A percentile compares a stretch with the other conserved stretches of the same genome.
phyloP scores from a whole-genome alignment of 352 stramenopile genomes.

The Phytophthora pseudosyringae region DNA sequence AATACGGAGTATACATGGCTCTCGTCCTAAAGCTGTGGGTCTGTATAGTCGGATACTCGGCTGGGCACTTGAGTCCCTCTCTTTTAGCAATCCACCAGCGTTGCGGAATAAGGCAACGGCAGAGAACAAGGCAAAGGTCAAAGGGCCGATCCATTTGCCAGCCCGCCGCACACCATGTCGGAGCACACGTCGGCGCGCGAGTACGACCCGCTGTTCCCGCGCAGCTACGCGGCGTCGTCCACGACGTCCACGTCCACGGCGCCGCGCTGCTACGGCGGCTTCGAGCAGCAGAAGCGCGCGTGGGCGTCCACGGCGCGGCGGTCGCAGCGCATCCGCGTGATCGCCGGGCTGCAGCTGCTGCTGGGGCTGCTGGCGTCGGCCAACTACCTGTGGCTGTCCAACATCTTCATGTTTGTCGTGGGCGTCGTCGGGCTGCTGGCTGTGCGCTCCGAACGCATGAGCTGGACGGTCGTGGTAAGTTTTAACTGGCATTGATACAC shows the following conservation, averaged over 20 bases:
- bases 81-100: too few relatives aligned
- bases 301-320: slow-evolving; percentile 69
- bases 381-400: slow-evolving; percentile 82
- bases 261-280: slow-evolving; percentile 65
- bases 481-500: not conserved
- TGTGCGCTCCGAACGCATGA: slow-evolving; percentile 79
- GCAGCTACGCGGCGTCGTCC: slow-evolving; percentile 42
- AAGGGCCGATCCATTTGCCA: too few relatives aligned
- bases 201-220: slow-evolving; percentile 46
- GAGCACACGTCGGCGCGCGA: slow-evolving; percentile 31
- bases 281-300: slow-evolving; percentile 81
- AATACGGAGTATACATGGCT: too few relatives aligned
- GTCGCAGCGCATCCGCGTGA: slow-evolving; percentile 70
- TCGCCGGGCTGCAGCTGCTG: slow-evolving; percentile 66
- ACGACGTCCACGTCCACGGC: slow-evolving; percentile 45
- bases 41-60: too few relatives aligned
- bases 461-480: slow-evolving; percentile 79
- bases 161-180: slow-evolving; percentile 12
- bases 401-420: slow-evolving; percentile 77
- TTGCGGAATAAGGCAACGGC: too few relatives aligned
- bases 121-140: too few relatives aligned
- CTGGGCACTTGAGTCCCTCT: too few relatives aligned
- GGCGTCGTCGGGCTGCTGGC: slow-evolving; percentile 70
- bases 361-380: slow-evolving; percentile 61
- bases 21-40: too few relatives aligned